Percentiles rank a stretch among this genome's conserved stretches.
Evolutionary conservation across 2,329 filamentous ascomycete species (phyloP).

Genomic region (Cladosporium austrohemisphaericum): DNA sequence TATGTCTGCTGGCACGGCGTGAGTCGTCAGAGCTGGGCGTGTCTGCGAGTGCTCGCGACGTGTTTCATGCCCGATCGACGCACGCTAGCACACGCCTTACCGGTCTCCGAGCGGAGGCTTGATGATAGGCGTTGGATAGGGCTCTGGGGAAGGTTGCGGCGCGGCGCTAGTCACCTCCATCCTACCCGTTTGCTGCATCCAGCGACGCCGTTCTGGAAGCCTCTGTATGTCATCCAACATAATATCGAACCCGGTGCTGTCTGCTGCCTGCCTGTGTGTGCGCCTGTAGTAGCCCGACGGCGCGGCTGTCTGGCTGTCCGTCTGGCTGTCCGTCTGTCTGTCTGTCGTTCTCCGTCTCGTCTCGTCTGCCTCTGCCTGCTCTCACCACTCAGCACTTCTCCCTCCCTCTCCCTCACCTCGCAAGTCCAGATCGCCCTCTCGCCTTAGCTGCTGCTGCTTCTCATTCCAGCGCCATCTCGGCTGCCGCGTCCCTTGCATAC

Average conservation of each 20-base stretch:
- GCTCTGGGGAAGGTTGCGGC: neutral
- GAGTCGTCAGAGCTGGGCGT: constrained; percentile 6
- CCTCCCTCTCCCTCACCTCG: neutral
- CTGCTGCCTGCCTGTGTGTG: no score
- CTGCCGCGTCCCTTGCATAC: constrained; percentile 13
- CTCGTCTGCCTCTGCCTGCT: neutral
- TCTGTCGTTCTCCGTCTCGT: neutral
- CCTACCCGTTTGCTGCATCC: constrained; percentile 2
- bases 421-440: neutral
- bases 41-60: neutral
- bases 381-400: neutral
- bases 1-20: neutral
- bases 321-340: constrained; percentile 3
- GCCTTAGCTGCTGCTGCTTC: neutral
- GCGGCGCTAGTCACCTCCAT: neutral
- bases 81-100: constrained; percentile 3
- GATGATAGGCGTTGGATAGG: neutral
- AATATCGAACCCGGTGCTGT: no score
- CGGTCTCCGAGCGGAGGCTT: neutral
- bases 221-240: neutral
- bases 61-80: constrained; percentile 7
- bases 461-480: constrained; percentile 15
- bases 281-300: no score
- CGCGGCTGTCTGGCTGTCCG: no score
- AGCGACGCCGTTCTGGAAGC: neutral